Conservation (phyloP, 2,329 filamentous ascomycete species). For the Hirsutella thompsonii region DNA sequence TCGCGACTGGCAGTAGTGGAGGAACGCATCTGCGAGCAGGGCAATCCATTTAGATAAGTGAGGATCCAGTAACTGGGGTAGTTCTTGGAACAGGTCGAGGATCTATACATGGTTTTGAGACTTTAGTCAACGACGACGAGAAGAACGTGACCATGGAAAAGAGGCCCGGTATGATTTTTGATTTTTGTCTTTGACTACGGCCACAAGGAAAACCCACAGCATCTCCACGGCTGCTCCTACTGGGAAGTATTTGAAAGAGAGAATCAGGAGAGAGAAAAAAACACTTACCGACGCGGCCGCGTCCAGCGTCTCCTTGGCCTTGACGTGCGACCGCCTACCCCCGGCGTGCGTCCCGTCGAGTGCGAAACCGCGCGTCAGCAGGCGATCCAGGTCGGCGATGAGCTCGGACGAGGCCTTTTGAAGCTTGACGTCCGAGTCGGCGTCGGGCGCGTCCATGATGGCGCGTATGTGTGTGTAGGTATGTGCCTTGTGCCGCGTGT, state of each 20-base stretch:
- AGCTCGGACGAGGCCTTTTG: conserved; percentile 47
- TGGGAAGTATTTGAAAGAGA: neutral
- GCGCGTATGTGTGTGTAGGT: neutral
- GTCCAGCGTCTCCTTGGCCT: conserved; percentile 33
- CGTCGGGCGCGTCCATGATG: conserved; percentile 46
- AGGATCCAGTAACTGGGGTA: conserved; percentile 83
- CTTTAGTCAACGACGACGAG: too few species aligned
- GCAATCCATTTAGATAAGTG: conserved; percentile 67
- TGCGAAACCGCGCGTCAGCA: conserved; percentile 34
- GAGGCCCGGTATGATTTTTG: too few species aligned
- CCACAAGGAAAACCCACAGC: too few species aligned
- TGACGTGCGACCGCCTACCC: conserved; percentile 37
- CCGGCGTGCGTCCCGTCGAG: conserved; percentile 36
- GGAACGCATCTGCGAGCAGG: conserved; percentile 60
- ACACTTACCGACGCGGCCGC: conserved; percentile 31
- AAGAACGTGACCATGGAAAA: too few species aligned
- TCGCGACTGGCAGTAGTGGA: conserved; percentile 46
- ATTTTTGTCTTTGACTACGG: too few species aligned
- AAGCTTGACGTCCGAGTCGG: conserved; percentile 48
- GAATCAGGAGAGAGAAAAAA: neutral
- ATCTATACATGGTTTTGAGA: conserved; percentile 17
- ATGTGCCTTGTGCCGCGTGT: too few species aligned
- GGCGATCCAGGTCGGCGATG: conserved; percentile 42
- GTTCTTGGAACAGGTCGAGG: conserved; percentile 87
- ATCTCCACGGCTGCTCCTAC: neutral